Evolutionary conservation across 495 filamentous ascomycete genomes (phyloP).

Genomic region (Geoglossum glabrum): DNA sequence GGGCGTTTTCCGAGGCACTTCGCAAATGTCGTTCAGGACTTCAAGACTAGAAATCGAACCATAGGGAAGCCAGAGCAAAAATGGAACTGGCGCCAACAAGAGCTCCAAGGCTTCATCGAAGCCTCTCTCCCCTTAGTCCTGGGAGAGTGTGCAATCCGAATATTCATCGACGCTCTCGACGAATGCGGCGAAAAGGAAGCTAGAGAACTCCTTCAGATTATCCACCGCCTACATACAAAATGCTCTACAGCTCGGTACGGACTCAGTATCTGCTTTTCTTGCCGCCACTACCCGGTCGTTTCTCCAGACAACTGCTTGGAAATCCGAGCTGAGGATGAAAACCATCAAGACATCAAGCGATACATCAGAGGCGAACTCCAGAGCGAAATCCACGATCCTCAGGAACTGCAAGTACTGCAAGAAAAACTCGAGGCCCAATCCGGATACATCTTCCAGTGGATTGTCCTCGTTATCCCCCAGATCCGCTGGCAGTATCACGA

Average conservation of each 20-base stretch:
- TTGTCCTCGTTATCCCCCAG: not conserved
- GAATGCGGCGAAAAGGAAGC: constrained; percentile 17
- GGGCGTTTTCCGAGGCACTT: not conserved
- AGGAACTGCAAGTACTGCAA: not conserved
- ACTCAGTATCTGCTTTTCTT: not conserved
- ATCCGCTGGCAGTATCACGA: not conserved
- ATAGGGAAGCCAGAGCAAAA: not conserved
- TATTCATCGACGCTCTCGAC: constrained; percentile 18
- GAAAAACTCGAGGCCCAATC: not conserved
- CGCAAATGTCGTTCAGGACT: not conserved
- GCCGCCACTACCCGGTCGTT: not conserved
- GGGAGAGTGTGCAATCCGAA: not conserved
- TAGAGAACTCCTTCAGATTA: constrained; percentile 7
- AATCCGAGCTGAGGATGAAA: not conserved
- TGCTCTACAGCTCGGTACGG: not conserved
- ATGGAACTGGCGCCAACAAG: not conserved
- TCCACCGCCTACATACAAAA: not conserved
- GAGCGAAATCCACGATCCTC: not conserved
- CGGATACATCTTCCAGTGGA: not conserved
- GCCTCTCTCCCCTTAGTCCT: not conserved
- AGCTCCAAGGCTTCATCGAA: not conserved
- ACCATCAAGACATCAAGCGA: not conserved
- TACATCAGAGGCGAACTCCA: not conserved
- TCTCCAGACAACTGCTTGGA: not conserved
- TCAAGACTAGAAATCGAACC: not conserved